Base-by-base conservation (phyloP, 352 stramenopile genomes). In the Stephanocyclus meneghinianus region DNA sequence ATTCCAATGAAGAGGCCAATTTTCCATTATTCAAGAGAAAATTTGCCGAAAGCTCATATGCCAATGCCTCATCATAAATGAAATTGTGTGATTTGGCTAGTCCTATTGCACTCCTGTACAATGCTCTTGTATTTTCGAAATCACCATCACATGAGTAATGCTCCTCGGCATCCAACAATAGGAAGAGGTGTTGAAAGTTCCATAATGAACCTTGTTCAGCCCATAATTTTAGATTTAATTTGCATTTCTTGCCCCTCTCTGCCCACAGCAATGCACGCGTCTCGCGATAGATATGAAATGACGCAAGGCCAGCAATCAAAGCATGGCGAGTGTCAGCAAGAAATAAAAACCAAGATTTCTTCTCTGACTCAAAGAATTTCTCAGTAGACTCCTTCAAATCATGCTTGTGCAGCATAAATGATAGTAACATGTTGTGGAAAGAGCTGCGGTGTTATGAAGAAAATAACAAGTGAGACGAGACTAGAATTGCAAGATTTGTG, bases 401-500 rank as follows among this genome's bases (percentile, higher is more conserved):
- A 32, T 10, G 2, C 11, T 35, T 26, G 13, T 45, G 35, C 13
- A 59, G 26, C 61, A 78, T 78, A 29, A 72, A 78, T n/a, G 40
- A 55, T 16, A 78, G 15, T 32, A 62, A 76, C 57, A 69, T 64
- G 21, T 78, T 66, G 26, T 78, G 51, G 42, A 68, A 63, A 51
- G 47, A 55, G 42, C 42, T 51, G 26, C 2, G 21, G 26, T 15
- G 32, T 59, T 30, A 59, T 2, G 16, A 59, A 35, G 1, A 4
- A 16, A 53, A 4, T 3, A 37, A 35, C 5, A 45, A 47, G 15
- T 42, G 40, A 29, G 26, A 42, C 11, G 1, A 26, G 29, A 2
- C 11, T 51, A 15, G 45, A 21, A 21, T 4, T 4, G 45, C 2
- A 51, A 21, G 2, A 18, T 51, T 2, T 9, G 2, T 18, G n/a